A percentile compares a stretch with the other conserved stretches of the same genome.
Evolutionary conservation across 169 alveolate genomes (phyloP).

Genomic region (Plasmodium gallinaceum): DNA sequence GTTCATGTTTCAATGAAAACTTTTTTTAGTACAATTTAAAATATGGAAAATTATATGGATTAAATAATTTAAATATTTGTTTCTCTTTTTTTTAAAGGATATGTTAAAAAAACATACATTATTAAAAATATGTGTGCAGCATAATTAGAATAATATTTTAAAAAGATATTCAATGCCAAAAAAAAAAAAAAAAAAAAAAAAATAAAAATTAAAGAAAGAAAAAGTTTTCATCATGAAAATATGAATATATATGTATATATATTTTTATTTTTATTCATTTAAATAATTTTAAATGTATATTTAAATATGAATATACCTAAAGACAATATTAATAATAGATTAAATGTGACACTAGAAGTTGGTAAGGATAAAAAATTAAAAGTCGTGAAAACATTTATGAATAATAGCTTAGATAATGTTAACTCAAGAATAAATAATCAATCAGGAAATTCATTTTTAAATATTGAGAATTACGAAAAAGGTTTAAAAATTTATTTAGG

Average conservation of each 20-base stretch:
- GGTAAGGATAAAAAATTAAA: constrained; percentile 43
- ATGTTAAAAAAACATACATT: neutral
- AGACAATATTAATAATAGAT: neutral
- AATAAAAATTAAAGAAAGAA: neutral
- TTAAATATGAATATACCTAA: constrained; percentile 56
- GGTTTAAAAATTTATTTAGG: constrained; percentile 38
- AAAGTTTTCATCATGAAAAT: neutral
- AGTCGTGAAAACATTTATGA: constrained; percentile 16
- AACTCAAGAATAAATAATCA: neutral
- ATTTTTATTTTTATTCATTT: neutral
- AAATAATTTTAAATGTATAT: neutral
- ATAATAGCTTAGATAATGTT: neutral
- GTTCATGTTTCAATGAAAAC: too few relatives aligned
- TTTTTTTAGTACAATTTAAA: too few relatives aligned
- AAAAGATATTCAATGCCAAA: neutral
- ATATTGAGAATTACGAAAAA: constrained; percentile 1
- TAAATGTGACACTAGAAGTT: constrained; percentile 36
- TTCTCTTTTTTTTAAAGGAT: neutral
- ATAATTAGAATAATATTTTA: neutral
- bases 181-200: neutral
- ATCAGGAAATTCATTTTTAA: neutral
- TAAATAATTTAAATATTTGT: neutral
- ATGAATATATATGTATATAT: neutral
- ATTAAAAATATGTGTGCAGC: neutral
- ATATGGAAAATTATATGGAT: too few relatives aligned